phyloP scores from a whole-genome alignment of 2,329 filamentous ascomycete genomes.

The Stagonosporopsis rhizophila region DNA sequence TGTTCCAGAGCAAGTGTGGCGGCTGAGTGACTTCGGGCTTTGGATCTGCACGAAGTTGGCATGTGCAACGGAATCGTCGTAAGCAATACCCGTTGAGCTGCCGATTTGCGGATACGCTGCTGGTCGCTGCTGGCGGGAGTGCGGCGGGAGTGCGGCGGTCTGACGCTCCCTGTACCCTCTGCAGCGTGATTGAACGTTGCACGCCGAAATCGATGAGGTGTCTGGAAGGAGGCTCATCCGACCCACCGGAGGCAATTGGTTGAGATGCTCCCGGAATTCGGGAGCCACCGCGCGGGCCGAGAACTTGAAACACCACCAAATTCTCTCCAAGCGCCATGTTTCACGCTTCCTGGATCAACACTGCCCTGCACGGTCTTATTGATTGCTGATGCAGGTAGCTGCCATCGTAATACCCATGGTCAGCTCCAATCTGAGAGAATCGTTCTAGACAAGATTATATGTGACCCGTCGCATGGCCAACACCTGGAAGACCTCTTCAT shows the following conservation, averaged over 20 bases:
- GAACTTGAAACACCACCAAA: constrained; percentile 15
- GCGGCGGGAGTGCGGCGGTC: constrained; percentile 5
- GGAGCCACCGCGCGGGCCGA: constrained; percentile 20
- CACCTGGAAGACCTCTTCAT: too few species aligned
- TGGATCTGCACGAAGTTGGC: constrained; percentile 3
- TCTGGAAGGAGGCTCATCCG: constrained; percentile 5
- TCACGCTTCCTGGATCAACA: constrained; percentile 4
- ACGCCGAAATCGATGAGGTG: background rate
- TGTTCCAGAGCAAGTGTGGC: constrained; percentile 7
- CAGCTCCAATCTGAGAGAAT: background rate
- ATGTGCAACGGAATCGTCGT: constrained; percentile 5
- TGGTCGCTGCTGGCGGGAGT: background rate
- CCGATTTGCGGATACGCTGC: background rate
- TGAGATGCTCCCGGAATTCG: constrained; percentile 9
- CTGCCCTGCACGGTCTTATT: background rate
- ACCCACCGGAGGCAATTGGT: constrained; percentile 6
- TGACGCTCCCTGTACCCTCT: background rate
- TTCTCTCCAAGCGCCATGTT: constrained; percentile 9
- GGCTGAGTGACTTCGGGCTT: background rate
- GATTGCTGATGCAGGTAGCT: background rate
- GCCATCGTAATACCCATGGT: background rate
- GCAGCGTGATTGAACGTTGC: background rate
- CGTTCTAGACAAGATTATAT: too few species aligned
- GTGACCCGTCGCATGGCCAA: too few species aligned
- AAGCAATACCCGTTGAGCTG: constrained; percentile 1